Percentiles rank a stretch among this genome's conserved stretches.
These are phyloP conservation scores for Podaxis sp. DNA, from an alignment of 768 basidiomycete genomes.

Conservation along the genomic window DNA sequence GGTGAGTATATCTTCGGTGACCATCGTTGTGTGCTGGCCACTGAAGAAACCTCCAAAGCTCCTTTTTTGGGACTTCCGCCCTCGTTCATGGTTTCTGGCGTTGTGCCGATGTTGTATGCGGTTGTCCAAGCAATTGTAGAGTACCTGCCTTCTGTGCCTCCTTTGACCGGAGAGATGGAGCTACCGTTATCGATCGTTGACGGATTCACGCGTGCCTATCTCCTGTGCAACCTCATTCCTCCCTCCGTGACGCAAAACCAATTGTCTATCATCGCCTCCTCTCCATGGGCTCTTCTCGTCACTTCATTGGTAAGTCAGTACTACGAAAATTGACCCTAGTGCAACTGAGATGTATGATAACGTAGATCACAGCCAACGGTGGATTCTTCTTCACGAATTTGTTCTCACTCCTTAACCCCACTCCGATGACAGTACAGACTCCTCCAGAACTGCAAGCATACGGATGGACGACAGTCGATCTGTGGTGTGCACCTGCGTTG, in stretches of 20 bases:
- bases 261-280: constrained; percentile 50
- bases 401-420: constrained; percentile 61
- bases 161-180: constrained; percentile 55
- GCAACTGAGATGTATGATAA: background rate
- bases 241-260: constrained; percentile 59
- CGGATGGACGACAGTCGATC: constrained; percentile 84
- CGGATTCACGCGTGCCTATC: constrained; percentile 74
- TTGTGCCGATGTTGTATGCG: constrained; percentile 62
- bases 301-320: constrained; percentile 61
- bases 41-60: constrained; percentile 34
- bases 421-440: constrained; percentile 64
- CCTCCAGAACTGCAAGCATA: constrained; percentile 79
- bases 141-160: constrained; percentile 55
- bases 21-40: constrained; percentile 3
- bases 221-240: constrained; percentile 78
- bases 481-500: constrained; percentile 82
- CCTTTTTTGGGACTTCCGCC: constrained; percentile 66
- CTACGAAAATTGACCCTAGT: background rate
- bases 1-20: constrained; percentile 39
- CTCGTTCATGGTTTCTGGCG: constrained; percentile 79
- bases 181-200: constrained; percentile 75
- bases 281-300: constrained; percentile 77
- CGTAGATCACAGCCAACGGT: constrained; percentile 68
- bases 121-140: constrained; percentile 61
- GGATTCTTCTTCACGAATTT: constrained; percentile 81